Evolutionary conservation across 192 early-diverging fungal species (phyloP).

Genomic region (Dissophora globulifera): DNA sequence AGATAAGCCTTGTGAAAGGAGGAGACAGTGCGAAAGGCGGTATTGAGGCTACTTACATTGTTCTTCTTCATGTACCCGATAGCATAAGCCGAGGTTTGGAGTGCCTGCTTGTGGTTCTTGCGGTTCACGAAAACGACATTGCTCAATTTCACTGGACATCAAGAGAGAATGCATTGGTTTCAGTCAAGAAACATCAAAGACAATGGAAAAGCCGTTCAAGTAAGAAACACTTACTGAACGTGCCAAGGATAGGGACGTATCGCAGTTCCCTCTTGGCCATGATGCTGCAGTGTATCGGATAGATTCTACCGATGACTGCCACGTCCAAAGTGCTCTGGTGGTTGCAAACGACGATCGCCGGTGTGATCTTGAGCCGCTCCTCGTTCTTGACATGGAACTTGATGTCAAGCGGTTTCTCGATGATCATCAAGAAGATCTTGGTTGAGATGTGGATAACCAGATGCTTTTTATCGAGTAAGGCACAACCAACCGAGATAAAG

Average conservation of each 20-base stretch:
- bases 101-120: slow-evolving; percentile 77
- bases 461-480: slow-evolving; percentile 58
- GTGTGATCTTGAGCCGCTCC: slow-evolving; percentile 63
- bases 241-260: slow-evolving; percentile 77
- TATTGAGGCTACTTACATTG: no score
- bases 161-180: no score
- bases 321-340: slow-evolving; percentile 87
- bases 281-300: slow-evolving; percentile 69
- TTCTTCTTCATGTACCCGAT: slow-evolving; percentile 76
- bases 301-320: slow-evolving; percentile 69
- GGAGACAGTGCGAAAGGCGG: no score
- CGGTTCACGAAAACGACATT: slow-evolving; percentile 90
- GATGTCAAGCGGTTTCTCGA: slow-evolving; percentile 65
- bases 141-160: slow-evolving; percentile 80
- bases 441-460: slow-evolving; percentile 70
- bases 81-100: slow-evolving; percentile 78
- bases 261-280: slow-evolving; percentile 77
- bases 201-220: no score
- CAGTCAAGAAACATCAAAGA: no score
- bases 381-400: slow-evolving; percentile 65
- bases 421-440: slow-evolving; percentile 60
- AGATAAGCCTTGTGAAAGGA: neutral
- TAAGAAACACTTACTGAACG: slow-evolving; percentile 69
- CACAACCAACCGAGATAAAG: slow-evolving; percentile 61
- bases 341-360: slow-evolving; percentile 79